A percentile compares a stretch with the other conserved stretches of the same genome.
These are phyloP conservation scores for Conticribra weissflogii DNA, from an alignment of 108 stramenopile genomes.

Conservation along the genomic window DNA sequence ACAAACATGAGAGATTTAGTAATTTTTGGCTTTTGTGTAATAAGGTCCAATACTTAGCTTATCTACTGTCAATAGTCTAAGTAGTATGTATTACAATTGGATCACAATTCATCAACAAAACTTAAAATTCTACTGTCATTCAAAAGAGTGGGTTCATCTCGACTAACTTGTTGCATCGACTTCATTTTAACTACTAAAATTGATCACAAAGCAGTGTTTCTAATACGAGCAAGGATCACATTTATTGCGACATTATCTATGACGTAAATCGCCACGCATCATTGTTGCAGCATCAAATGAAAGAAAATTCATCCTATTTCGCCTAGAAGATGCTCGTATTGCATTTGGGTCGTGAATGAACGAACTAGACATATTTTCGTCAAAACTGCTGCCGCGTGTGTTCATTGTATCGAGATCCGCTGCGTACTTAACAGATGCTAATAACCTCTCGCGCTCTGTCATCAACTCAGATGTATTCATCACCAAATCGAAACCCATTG, in stretches of 20 bases:
- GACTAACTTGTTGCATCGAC: too few relatives aligned
- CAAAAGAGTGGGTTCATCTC: too few relatives aligned
- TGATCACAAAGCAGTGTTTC: too few relatives aligned
- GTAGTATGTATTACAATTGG: too few relatives aligned
- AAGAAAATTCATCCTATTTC: slow-evolving; percentile 33
- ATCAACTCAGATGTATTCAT: slow-evolving; percentile 39
- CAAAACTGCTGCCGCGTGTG: neutral
- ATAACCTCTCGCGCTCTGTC: slow-evolving; percentile 36
- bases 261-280: slow-evolving; percentile 24
- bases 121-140: too few relatives aligned
- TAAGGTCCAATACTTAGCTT: too few relatives aligned
- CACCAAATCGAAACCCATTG: slow-evolving; percentile 53
- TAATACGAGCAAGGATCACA: neutral
- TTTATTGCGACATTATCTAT: neutral
- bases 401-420: slow-evolving; percentile 10
- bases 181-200: too few relatives aligned
- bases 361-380: neutral
- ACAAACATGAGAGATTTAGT: too few relatives aligned
- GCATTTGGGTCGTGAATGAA: slow-evolving; percentile 7
- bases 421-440: slow-evolving; percentile 28
- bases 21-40: too few relatives aligned
- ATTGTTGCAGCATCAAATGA: slow-evolving; percentile 45
- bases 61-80: too few relatives aligned
- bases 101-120: too few relatives aligned
- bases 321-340: slow-evolving; percentile 13